Percentiles rank a stretch among this genome's conserved stretches.
These are phyloP conservation scores for Termitomyces sp. DNA, from an alignment of 768 basidiomycete species.

Conservation along the genomic window DNA sequence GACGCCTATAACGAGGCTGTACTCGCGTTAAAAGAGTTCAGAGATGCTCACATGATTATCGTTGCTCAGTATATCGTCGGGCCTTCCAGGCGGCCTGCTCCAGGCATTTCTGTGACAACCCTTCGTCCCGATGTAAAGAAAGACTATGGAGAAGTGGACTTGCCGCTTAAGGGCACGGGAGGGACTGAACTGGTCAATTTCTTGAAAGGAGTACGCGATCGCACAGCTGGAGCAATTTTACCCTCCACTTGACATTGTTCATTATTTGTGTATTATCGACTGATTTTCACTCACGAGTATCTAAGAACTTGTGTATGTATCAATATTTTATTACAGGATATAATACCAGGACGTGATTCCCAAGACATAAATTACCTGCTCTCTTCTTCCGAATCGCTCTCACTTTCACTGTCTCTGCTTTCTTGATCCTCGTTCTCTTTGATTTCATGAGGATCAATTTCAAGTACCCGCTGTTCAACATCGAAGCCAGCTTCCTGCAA, in stretches of 20 bases:
- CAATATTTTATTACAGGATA: neutral
- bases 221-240: slow-evolving; percentile 46
- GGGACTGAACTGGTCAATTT: slow-evolving; percentile 77
- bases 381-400: slow-evolving; percentile 20
- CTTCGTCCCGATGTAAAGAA: slow-evolving; percentile 8
- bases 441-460: slow-evolving; percentile 50
- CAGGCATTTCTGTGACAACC: slow-evolving; percentile 15
- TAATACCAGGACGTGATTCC: neutral
- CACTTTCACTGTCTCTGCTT: slow-evolving; percentile 28
- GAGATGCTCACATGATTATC: slow-evolving; percentile 77
- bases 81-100: slow-evolving; percentile 45
- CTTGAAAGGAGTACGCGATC: slow-evolving; percentile 67
- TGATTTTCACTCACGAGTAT: neutral
- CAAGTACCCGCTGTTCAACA: slow-evolving; percentile 66
- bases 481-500: slow-evolving; percentile 68
- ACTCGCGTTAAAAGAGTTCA: slow-evolving; percentile 60
- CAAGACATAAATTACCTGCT: neutral
- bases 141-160: slow-evolving; percentile 15
- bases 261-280: neutral
- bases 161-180: slow-evolving; percentile 63
- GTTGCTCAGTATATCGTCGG: slow-evolving; percentile 73
- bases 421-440: slow-evolving; percentile 25
- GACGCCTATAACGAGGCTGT: slow-evolving; percentile 67
- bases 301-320: neutral
- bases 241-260: neutral